phyloP scores from a whole-genome alignment of 495 filamentous ascomycete genomes.

The Talaromyces trachyspermus region DNA sequence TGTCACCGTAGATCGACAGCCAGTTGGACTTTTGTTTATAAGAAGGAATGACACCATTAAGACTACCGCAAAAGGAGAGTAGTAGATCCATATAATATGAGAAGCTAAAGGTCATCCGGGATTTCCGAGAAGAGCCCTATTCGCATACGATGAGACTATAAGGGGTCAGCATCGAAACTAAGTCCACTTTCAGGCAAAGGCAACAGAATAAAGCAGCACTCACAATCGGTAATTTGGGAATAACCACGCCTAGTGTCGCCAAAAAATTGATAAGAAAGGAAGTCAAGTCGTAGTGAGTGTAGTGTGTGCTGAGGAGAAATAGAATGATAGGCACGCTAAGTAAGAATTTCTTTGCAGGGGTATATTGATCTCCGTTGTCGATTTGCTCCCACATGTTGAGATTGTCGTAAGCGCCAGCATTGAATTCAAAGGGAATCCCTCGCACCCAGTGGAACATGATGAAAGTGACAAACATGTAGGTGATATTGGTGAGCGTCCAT shows the following conservation, averaged over 20 bases:
- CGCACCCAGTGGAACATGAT: conserved; percentile 99
- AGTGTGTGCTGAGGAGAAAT: conserved; percentile 95
- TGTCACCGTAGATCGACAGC: neutral
- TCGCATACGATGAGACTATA: conserved; percentile 41
- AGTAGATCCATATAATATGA: conserved; percentile 11
- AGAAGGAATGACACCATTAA: neutral
- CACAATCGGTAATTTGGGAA: conserved; percentile 93
- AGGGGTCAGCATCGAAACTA: conserved; percentile 18
- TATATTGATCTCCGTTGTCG: conserved; percentile 98
- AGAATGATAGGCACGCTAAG: conserved; percentile 88
- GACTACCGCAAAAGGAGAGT: conserved; percentile 8
- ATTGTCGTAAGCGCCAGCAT: conserved; percentile 97
- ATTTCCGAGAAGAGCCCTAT: conserved; percentile 41
- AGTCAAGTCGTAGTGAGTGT: conserved; percentile 92
- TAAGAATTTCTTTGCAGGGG: conserved; percentile 95
- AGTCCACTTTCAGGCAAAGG: neutral
- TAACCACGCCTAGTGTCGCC: conserved; percentile 82
- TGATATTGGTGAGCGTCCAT: conserved; percentile 97
- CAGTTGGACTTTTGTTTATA: neutral
- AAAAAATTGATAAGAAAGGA: conserved; percentile 97
- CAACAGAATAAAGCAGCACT: conserved; percentile 24
- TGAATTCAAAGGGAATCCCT: conserved; percentile 98
- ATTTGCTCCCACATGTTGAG: conserved; percentile 99
- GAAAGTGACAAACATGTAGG: conserved; percentile 97
- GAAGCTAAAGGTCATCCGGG: conserved; percentile 34